Conservation (phyloP, 257 asterid species). For the Petunia secreta region DNA sequence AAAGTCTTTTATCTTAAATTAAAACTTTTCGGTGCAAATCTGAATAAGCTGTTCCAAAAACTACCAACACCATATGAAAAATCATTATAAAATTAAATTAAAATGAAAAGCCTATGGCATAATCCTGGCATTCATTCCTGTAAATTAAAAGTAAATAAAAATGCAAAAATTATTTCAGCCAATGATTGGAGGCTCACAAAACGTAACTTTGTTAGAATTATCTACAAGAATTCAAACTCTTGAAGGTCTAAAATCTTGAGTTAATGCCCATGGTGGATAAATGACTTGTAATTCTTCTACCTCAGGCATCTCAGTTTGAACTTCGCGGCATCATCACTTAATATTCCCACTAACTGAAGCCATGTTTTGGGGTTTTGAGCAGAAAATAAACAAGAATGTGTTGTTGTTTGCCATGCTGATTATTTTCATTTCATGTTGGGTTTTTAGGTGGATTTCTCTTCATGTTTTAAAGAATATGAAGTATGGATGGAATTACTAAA, state of each 20-base stretch:
- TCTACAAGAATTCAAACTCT: slow-evolving; percentile 18
- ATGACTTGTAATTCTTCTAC: background rate
- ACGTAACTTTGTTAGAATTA: background rate
- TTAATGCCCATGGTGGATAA: slow-evolving; percentile 19
- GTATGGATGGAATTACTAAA: too few relatives aligned
- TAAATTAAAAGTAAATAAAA: too few relatives aligned
- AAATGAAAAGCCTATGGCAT: too few relatives aligned
- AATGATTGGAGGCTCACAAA: background rate
- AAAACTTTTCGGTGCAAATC: too few relatives aligned
- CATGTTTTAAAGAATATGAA: too few relatives aligned
- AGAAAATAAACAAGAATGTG: background rate
- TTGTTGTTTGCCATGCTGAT: too few relatives aligned
- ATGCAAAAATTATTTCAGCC: slow-evolving; percentile 5
- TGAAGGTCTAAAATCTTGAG: background rate
- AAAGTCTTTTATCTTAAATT: too few relatives aligned
- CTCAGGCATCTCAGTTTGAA: slow-evolving; percentile 2
- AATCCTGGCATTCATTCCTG: too few relatives aligned
- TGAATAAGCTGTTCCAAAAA: too few relatives aligned
- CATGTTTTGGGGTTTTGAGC: background rate
- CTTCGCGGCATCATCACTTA: slow-evolving; percentile 1
- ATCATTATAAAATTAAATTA: too few relatives aligned
- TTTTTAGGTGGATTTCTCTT: too few relatives aligned
- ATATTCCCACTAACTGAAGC: slow-evolving; percentile 8
- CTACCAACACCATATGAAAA: too few relatives aligned
- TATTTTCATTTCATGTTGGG: background rate